Evolutionary conservation across 192 early-diverging fungal genomes (phyloP).

Genomic region (Mortierella claussenii): DNA sequence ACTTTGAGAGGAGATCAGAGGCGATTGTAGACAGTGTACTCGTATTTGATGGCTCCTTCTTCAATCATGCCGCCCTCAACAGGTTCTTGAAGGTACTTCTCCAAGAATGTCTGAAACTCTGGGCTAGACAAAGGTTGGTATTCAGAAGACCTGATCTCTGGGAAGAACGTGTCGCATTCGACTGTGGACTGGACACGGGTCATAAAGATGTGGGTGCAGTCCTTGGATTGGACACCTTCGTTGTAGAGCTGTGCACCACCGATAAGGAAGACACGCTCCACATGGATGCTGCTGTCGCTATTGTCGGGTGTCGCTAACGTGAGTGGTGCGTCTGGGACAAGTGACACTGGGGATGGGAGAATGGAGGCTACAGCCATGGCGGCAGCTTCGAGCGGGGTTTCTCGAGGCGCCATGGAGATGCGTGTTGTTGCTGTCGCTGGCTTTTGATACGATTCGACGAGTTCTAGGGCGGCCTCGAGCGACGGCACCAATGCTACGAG

Average conservation of each 20-base stretch:
- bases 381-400: neutral
- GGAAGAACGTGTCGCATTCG: slow-evolving; percentile 87
- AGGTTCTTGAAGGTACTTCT: slow-evolving; percentile 28
- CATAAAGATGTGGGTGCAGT: slow-evolving; percentile 71
- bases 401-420: too few species aligned
- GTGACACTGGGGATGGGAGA: neutral
- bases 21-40: slow-evolving; percentile 46
- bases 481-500: slow-evolving; percentile 54
- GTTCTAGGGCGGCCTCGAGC: slow-evolving; percentile 63
- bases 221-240: slow-evolving; percentile 67
- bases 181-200: slow-evolving; percentile 73
- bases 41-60: slow-evolving; percentile 38
- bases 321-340: neutral
- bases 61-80: slow-evolving; percentile 35
- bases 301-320: neutral
- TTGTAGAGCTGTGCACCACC: slow-evolving; percentile 84
- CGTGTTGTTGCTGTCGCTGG: slow-evolving; percentile 4
- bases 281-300: slow-evolving; percentile 21
- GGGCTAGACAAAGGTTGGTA: slow-evolving; percentile 18
- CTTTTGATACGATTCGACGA: slow-evolving; percentile 54
- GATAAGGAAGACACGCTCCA: slow-evolving; percentile 77
- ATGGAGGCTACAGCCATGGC: neutral
- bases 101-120: slow-evolving; percentile 28
- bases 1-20: too few species aligned
- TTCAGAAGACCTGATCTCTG: slow-evolving; percentile 56